phyloP scores from a whole-genome alignment of 495 filamentous ascomycete species.

The Aspergillus steynii region DNA sequence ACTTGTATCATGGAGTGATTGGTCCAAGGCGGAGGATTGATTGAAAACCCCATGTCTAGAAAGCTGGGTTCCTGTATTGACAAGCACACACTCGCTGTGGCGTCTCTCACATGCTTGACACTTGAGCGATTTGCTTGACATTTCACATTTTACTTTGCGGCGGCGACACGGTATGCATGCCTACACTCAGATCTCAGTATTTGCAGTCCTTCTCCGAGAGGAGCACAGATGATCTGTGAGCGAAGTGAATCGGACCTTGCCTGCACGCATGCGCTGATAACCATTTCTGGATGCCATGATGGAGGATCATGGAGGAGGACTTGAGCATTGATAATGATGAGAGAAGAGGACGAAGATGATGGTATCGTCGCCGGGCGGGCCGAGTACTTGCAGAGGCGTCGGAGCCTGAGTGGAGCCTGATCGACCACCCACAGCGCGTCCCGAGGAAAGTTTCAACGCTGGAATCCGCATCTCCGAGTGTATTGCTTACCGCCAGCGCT shows the following conservation, averaged over 20 bases:
- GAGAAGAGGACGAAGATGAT: not conserved
- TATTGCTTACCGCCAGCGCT: not conserved
- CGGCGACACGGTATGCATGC: constrained; percentile 1
- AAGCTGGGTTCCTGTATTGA: not conserved
- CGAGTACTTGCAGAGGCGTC: not conserved
- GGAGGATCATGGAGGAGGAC: not conserved
- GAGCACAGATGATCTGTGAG: not conserved
- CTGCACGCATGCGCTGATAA: constrained; percentile 1
- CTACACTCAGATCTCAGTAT: not conserved
- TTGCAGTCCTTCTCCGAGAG: not conserved
- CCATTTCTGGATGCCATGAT: not conserved
- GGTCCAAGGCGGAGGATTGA: not conserved
- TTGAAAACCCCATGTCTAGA: not conserved
- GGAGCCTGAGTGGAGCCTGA: not conserved
- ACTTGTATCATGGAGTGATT: not conserved
- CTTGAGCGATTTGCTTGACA: not conserved
- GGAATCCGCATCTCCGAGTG: not conserved
- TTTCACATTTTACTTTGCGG: constrained; percentile 6
- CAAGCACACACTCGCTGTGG: not conserved
- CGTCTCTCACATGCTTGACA: constrained; percentile 3
- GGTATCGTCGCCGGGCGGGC: too few species aligned
- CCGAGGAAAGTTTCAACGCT: not conserved
- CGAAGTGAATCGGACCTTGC: not conserved
- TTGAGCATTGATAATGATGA: not conserved
- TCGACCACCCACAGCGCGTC: not conserved